phyloP scores from a whole-genome alignment of 192 early-diverging fungal genomes.

The Coemansia sp. region DNA sequence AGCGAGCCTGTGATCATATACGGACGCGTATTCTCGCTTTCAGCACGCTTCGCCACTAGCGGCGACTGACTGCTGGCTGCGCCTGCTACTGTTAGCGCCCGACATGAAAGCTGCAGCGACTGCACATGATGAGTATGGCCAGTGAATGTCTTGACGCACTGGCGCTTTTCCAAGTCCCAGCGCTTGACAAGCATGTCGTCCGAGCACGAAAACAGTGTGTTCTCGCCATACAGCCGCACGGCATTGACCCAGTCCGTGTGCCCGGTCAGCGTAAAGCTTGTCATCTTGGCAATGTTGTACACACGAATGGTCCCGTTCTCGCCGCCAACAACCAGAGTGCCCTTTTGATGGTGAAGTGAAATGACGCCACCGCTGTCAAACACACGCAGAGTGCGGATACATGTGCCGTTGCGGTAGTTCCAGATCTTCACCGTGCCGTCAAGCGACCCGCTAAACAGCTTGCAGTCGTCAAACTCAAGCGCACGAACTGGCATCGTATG shows the following conservation, averaged over 20 bases:
- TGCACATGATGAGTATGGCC: slow-evolving; percentile 80
- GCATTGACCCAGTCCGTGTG: slow-evolving; percentile 92
- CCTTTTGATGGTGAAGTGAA: slow-evolving; percentile 77
- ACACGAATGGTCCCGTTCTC: slow-evolving; percentile 82
- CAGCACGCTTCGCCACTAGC: neutral
- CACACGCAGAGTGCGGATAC: slow-evolving; percentile 69
- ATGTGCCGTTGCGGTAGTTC: slow-evolving; percentile 86
- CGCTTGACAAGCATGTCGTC: slow-evolving; percentile 84
- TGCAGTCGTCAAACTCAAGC: slow-evolving; percentile 91
- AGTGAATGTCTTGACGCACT: slow-evolving; percentile 64
- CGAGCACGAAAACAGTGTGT: slow-evolving; percentile 74
- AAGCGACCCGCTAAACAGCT: slow-evolving; percentile 90
- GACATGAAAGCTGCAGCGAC: slow-evolving; percentile 50
- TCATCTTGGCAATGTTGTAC: slow-evolving; percentile 69
- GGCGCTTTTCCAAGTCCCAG: slow-evolving; percentile 78
- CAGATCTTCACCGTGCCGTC: slow-evolving; percentile 91
- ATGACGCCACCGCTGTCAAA: slow-evolving; percentile 71
- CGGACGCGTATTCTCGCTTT: slow-evolving; percentile 19
- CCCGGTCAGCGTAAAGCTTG: slow-evolving; percentile 67
- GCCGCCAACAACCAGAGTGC: slow-evolving; percentile 81
- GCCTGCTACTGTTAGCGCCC: slow-evolving; percentile 10
- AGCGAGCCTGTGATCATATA: slow-evolving; percentile 78
- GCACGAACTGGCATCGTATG: slow-evolving; percentile 84
- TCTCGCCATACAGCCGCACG: slow-evolving; percentile 73
- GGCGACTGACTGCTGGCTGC: neutral